Conservation (phyloP, 176 grass and related monocot species). For the Eleusine indica region DNA sequence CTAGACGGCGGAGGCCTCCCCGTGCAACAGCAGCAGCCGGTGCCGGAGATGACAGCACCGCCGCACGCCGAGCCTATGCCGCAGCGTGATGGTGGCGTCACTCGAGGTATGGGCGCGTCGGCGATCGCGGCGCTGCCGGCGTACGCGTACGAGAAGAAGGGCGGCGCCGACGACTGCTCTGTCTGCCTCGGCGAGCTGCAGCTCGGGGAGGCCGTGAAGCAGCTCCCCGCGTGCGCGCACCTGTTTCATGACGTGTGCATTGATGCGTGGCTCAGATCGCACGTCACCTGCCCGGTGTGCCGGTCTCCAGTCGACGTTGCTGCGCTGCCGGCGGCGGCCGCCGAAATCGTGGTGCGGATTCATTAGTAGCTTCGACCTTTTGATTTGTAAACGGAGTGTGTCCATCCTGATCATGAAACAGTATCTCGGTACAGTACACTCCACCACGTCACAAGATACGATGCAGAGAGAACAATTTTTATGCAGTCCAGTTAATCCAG, state of each 20-base stretch:
- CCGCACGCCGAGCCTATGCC: not conserved
- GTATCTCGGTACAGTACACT: too few relatives aligned
- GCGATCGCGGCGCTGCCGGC: constrained; percentile 13
- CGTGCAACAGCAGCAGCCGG: not conserved
- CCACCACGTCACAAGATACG: too few relatives aligned
- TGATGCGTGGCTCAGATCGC: constrained; percentile 45
- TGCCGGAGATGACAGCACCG: not conserved
- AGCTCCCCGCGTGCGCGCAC: constrained; percentile 50
- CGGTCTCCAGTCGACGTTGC: constrained; percentile 12
- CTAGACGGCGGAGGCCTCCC: not conserved
- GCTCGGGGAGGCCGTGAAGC: constrained; percentile 40
- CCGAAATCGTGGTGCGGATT: not conserved
- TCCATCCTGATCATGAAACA: too few relatives aligned
- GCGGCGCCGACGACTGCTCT: constrained; percentile 22
- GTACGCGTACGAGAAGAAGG: not conserved
- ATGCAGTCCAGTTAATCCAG: too few relatives aligned
- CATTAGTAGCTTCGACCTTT: not conserved
- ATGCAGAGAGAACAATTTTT: too few relatives aligned
- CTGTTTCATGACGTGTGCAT: constrained; percentile 60
- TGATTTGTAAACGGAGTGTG: too few relatives aligned
- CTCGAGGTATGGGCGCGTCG: not conserved
- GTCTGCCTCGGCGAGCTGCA: constrained; percentile 44
- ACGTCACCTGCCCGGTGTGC: constrained; percentile 62
- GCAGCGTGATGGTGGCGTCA: not conserved
- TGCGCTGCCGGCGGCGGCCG: not conserved